Evolutionary conservation across 148 eudicot genomes (phyloP).

Genomic region (Polygonum aviculare): DNA sequence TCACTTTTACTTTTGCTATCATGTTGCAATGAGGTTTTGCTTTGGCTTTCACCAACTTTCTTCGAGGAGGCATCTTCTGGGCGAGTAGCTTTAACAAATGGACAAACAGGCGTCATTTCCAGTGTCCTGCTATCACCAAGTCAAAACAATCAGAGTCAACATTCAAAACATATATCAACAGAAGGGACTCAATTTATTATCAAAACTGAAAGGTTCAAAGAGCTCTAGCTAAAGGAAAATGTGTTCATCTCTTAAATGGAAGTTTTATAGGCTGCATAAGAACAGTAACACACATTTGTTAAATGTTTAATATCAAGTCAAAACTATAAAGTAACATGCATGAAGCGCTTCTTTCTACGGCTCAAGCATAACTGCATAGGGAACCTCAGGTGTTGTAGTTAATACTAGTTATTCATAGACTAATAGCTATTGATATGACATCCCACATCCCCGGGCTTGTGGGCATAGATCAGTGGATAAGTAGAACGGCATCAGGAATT

Average conservation of each 20-base stretch:
- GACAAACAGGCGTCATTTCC: slow-evolving; percentile 86
- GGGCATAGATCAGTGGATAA: neutral
- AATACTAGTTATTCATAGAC: neutral
- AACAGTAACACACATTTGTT: neutral
- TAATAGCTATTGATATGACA: neutral
- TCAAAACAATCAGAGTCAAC: neutral
- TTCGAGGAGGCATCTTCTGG: slow-evolving; percentile 75
- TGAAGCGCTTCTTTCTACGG: neutral
- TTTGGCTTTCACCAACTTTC: slow-evolving; percentile 49
- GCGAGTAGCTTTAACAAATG: slow-evolving; percentile 78
- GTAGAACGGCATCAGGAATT: neutral
- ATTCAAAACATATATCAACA: neutral
- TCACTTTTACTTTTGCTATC: slow-evolving; percentile 47
- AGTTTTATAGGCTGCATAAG: neutral
- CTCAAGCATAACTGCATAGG: neutral
- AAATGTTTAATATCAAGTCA: neutral
- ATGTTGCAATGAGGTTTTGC: slow-evolving; percentile 40
- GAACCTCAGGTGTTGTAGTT: neutral
- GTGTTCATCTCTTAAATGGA: neutral
- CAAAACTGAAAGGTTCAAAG: slow-evolving; percentile 1
- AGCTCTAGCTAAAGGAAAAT: neutral
- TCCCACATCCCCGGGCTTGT: no score
- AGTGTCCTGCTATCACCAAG: neutral
- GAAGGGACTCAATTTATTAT: neutral
- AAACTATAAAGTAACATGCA: neutral